Conservation (phyloP, 768 basidiomycete species). For the Lyophyllum decastes region DNA sequence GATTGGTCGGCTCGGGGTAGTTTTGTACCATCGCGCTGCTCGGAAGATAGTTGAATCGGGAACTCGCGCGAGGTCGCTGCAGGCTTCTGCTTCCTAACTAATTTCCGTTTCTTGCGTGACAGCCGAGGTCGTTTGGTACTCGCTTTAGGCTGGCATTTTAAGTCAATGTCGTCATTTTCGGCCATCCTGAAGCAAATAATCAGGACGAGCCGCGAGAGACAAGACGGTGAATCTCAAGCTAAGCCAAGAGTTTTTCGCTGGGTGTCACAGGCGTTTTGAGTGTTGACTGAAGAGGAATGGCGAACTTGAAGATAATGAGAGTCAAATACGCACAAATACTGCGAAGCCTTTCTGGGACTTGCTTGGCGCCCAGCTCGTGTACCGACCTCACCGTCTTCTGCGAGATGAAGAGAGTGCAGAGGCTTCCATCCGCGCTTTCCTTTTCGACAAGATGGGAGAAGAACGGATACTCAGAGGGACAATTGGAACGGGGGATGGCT, state of each 20-base stretch:
- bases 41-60: not conserved
- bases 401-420: conserved; percentile 40
- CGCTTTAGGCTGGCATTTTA: not conserved
- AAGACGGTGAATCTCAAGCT: too few species aligned
- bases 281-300: too few species aligned
- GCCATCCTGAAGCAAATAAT: not conserved
- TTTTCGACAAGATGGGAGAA: conserved; percentile 34
- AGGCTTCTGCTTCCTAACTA: not conserved
- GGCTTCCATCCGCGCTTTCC: conserved; percentile 28
- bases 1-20: not conserved
- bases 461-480: conserved; percentile 38
- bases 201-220: too few species aligned
- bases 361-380: too few species aligned
- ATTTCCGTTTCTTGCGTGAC: not conserved
- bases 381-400: too few species aligned
- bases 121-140: not conserved
- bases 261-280: not conserved
- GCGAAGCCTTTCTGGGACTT: too few species aligned
- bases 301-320: too few species aligned
- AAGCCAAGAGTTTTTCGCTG: not conserved
- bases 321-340: too few species aligned
- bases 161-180: not conserved
- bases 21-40: not conserved
- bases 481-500: conserved; percentile 37
- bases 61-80: not conserved